phyloP scores from a whole-genome alignment of 108 stramenopile genomes.

The Asterionellopsis glacialis region DNA sequence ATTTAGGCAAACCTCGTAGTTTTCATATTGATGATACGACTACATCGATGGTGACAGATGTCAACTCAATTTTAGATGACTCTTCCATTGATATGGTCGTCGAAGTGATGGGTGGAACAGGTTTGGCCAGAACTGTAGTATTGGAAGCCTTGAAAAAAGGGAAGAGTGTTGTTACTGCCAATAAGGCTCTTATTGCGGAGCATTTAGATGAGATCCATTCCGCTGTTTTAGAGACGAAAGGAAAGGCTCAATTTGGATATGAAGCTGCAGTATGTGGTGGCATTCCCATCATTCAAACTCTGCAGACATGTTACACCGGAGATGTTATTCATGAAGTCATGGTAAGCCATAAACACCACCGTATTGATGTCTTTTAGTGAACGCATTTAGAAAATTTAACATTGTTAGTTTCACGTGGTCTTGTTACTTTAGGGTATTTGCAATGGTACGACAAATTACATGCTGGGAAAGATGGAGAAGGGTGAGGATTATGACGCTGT shows the following conservation, averaged over 20 bases:
- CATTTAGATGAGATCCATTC: constrained; percentile 46
- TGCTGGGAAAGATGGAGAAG: constrained; percentile 71
- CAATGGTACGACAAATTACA: constrained; percentile 88
- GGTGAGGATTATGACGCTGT: constrained; percentile 60
- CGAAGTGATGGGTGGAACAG: constrained; percentile 71
- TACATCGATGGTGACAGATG: constrained; percentile 53
- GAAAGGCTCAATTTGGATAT: constrained; percentile 43
- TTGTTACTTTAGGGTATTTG: constrained; percentile 45
- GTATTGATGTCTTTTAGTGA: background rate
- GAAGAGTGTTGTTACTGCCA: constrained; percentile 82
- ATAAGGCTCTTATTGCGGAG: constrained; percentile 74
- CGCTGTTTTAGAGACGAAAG: background rate
- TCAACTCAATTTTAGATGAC: constrained; percentile 60
- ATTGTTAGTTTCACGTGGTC: background rate
- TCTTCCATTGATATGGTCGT: constrained; percentile 65
- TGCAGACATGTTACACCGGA: constrained; percentile 58
- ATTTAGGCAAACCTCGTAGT: constrained; percentile 57
- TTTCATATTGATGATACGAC: constrained; percentile 55
- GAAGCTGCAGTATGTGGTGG: constrained; percentile 87
- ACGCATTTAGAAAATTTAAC: background rate
- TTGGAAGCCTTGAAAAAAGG: constrained; percentile 34
- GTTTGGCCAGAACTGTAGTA: constrained; percentile 55
- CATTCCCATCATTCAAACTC: constrained; percentile 74
- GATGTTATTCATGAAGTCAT: constrained; percentile 67
- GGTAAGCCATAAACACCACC: background rate